Base-by-base conservation (phyloP, 2,329 filamentous ascomycete genomes). In the Pseudogymnoascus sp. region DNA sequence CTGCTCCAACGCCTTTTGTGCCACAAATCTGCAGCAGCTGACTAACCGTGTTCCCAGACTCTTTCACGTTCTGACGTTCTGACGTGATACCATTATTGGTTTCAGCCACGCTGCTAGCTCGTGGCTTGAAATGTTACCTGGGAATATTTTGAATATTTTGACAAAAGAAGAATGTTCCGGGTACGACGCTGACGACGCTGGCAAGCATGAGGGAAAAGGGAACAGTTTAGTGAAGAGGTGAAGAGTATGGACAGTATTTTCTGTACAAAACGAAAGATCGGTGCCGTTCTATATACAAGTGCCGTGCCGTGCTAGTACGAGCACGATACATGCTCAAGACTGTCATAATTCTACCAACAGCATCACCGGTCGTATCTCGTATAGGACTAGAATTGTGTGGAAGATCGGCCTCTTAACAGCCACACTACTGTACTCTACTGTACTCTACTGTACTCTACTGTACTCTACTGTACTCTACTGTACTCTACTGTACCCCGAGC, bases 71-170 rank as follows among this genome's bases (percentile, higher is more conserved):
- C 8, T 7, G 8, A 31, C 29, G 29, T 31, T 31, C 26, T 34
- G 29, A 57, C 26, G 26, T 57, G 51, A 57, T 18, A 57, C 51
- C 29, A 34, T 26, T 6, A 57, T 23, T 18, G 26, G 51, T 57
- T 57, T 57, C 51, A 57, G 51, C 51, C 51, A 57, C 51, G n/a
- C 10, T 57, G 26, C n/a, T 57, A 57, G 51, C 51, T 12, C 51
- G 51, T 57, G 51, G 51, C 51, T 57, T 57, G 14, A 57, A 34
- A 57, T 57, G 29, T 18, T 57, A 57, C 51, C n/a, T 31, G 51
- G 29, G 26, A 34, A 57, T 34, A 57, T 54, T 34, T 18, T 18
- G 26, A 34, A 57, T 34, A 57, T 54, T 34, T 18, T 18, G 10
- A 18, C 26, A 29, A 12, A 18, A 12, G n/a, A 21, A 34, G 51